Evolutionary conservation across 345 rosid genomes (phyloP), one percentile per base, ranked within the genome.

Genomic region (Boechera stricta): DNA sequence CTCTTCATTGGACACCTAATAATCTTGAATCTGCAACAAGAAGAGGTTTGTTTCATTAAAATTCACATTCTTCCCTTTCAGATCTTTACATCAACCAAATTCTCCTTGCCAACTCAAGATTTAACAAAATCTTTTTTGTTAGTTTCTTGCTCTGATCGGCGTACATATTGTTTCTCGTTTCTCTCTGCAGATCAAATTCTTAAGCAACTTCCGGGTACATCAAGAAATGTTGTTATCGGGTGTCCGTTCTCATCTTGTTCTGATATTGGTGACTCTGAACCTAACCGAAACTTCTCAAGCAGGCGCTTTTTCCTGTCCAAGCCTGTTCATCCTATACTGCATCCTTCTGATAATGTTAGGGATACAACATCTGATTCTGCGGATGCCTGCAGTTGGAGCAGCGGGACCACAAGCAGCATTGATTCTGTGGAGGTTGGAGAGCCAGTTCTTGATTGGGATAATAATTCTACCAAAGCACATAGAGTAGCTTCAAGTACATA

Each of bases 1-100:
- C 82, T 56, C 86, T 86, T 16, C 86, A 69, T 6, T 87, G 91
- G 90, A 85, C 90, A 9, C 88, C 97, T 82, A 96, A 86, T 88
- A 81, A 84, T 61, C 16, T 32, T 61, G 86, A 82, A 65, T 53
- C 83, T 76, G 77, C 82, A 33, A 56, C 72, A 4, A 81, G 77
- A 65, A 81, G 89, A 86, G 89, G 86, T 86, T 74, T 64, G 71
- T 54, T 54, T 16, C 54, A 21, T 15, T 35, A 4, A 3, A 8
- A 6, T 16, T 45, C 36, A 15, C 51, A 38, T 47, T 74, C 33
- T 55, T 6, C 10, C 11, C 38, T 47, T 47, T 24, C n/a, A 28
- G 18, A 64, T 26, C 12, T 28, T 18, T 0, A 15, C 13, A 12
- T 5, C 9, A 8, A 29, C 38, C 13, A n/a, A 41, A 15, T 4